These are phyloP conservation scores for Iberis amara DNA, from an alignment of 441 rosid species.

Conservation along the genomic window DNA sequence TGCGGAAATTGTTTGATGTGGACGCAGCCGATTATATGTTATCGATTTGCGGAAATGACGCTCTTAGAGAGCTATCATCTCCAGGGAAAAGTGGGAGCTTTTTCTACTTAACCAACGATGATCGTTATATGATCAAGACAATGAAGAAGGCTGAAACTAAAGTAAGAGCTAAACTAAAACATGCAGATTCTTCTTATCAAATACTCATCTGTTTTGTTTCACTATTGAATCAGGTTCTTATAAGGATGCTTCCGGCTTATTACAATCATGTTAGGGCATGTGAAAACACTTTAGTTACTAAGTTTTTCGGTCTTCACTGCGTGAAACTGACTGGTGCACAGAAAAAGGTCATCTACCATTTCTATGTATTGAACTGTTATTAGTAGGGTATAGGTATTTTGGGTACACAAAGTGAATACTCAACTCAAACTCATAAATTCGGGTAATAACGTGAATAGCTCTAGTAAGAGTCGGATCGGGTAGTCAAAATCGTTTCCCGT, in stretches of 20 bases:
- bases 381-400: not conserved
- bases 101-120: slow-evolving; percentile 47
- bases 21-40: slow-evolving; percentile 97
- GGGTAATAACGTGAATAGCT: too few species aligned
- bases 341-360: slow-evolving; percentile 55
- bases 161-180: slow-evolving; percentile 33
- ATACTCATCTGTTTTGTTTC: slow-evolving; percentile 18
- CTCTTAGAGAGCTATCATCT: slow-evolving; percentile 93
- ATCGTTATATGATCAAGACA: slow-evolving; percentile 94
- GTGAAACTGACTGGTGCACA: slow-evolving; percentile 81
- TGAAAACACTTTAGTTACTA: slow-evolving; percentile 82
- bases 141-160: slow-evolving; percentile 99
- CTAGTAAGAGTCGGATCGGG: too few species aligned
- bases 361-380: slow-evolving; percentile 12
- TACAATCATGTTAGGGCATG: slow-evolving; percentile 83
- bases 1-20: slow-evolving; percentile 81
- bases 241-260: slow-evolving; percentile 96
- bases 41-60: slow-evolving; percentile 91
- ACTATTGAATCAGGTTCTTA: slow-evolving; percentile 50
- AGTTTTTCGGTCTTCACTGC: slow-evolving; percentile 86
- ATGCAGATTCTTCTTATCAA: not conserved
- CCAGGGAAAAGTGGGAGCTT: slow-evolving; percentile 94
- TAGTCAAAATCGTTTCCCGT: too few species aligned
- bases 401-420: too few species aligned
- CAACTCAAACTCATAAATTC: too few species aligned